Percentiles rank a stretch among this genome's conserved stretches.
phyloP scores from a whole-genome alignment of 2,329 filamentous ascomycete species.

The Scedosporium boydii region DNA sequence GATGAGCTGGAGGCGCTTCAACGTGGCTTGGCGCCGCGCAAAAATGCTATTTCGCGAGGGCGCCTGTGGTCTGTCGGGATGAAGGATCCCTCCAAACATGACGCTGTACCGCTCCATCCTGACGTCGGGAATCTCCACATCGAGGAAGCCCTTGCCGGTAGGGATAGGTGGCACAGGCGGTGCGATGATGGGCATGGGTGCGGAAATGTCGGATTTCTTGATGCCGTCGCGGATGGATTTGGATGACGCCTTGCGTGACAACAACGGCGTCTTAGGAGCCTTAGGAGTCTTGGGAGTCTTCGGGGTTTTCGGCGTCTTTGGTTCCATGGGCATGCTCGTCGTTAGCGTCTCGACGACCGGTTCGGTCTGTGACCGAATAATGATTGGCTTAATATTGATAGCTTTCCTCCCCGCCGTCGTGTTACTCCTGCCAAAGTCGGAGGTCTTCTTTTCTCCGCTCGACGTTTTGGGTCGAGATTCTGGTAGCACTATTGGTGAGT shows the following conservation, averaged over 20 bases:
- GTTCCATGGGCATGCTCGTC: background rate
- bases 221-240: conserved; percentile 9
- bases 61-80: conserved; percentile 21
- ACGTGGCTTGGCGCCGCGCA: conserved; percentile 47
- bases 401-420: conserved; percentile 21
- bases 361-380: conserved; percentile 33
- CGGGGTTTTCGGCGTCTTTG: conserved; percentile 10
- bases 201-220: conserved; percentile 16
- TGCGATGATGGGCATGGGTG: conserved; percentile 14
- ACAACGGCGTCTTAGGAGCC: background rate
- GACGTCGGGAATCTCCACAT: conserved; percentile 71
- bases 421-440: conserved; percentile 23
- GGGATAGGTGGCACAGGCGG: conserved; percentile 15
- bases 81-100: conserved; percentile 76
- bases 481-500: background rate
- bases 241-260: conserved; percentile 12
- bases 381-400: conserved; percentile 32
- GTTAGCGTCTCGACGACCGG: conserved; percentile 12
- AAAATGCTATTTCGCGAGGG: conserved; percentile 31
- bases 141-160: conserved; percentile 35
- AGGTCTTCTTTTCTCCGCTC: background rate
- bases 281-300: background rate
- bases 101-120: conserved; percentile 85
- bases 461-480: conserved; percentile 2
- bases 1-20: conserved; percentile 47